Conservation (phyloP, 345 rosid species). For the Capsella bursapastoris region DNA sequence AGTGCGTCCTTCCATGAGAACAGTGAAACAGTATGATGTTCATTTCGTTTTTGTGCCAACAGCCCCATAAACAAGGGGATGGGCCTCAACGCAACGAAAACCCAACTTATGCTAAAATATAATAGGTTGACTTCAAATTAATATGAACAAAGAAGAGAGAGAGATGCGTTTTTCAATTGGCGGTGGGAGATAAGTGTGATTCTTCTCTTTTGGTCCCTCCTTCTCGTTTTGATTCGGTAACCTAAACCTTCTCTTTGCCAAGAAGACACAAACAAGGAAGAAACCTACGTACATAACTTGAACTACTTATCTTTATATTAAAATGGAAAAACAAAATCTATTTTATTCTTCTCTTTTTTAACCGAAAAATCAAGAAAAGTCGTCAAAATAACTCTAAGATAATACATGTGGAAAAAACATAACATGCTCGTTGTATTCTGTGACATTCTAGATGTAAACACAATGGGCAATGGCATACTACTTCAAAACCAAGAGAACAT, state of each 20-base stretch:
- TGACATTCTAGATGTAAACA: neutral
- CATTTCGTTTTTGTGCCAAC: neutral
- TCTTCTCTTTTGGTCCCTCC: slow-evolving; percentile 21
- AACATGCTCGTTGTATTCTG: neutral
- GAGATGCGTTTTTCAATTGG: neutral
- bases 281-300: neutral
- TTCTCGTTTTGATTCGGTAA: slow-evolving; percentile 27
- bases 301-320: neutral
- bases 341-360: slow-evolving; percentile 3
- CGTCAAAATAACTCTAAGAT: neutral
- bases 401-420: slow-evolving; percentile 7
- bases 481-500: neutral
- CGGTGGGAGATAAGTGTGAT: slow-evolving; percentile 23
- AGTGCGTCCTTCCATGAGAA: neutral
- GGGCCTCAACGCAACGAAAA: neutral
- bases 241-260: slow-evolving; percentile 31
- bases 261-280: slow-evolving; percentile 30
- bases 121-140: slow-evolving; percentile 5
- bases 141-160: neutral
- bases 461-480: neutral
- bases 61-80: slow-evolving; percentile 5
- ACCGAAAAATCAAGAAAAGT: neutral
- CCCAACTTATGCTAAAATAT: neutral
- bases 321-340: neutral
- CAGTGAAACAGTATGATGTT: neutral